These are phyloP conservation scores for Helichrysum umbraculigerum DNA, from an alignment of 129 eudicot species.

Conservation along the genomic window DNA sequence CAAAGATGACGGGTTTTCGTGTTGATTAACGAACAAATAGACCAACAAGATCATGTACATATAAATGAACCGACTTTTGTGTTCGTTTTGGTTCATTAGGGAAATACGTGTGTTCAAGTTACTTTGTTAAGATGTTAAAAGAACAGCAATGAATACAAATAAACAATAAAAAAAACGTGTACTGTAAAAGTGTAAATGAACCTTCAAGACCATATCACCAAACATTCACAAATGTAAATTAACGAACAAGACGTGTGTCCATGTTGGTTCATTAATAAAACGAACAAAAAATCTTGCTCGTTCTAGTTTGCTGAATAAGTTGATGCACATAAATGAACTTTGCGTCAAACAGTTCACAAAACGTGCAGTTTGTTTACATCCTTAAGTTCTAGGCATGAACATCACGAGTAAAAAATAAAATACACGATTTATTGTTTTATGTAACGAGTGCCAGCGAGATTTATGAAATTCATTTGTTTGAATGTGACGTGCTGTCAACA, in stretches of 20 bases:
- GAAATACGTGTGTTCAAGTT: too few relatives aligned
- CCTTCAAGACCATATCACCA: not conserved
- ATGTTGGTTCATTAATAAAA: not conserved
- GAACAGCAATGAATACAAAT: too few relatives aligned
- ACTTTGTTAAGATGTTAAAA: not conserved
- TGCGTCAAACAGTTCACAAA: not conserved
- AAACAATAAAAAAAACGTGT: too few relatives aligned
- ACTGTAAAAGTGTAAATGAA: too few relatives aligned
- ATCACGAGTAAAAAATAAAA: too few relatives aligned
- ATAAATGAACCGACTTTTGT: not conserved
- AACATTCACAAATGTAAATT: not conserved
- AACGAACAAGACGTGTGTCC: not conserved
- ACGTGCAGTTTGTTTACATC: not conserved
- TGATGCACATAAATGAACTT: not conserved
- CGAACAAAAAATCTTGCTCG: not conserved
- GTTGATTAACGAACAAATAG: not conserved
- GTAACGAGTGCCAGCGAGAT: not conserved
- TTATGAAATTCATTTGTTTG: not conserved
- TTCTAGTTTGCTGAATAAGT: not conserved
- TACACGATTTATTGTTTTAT: not conserved
- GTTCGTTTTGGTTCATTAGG: not conserved
- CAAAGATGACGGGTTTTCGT: not conserved
- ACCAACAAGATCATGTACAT: not conserved
- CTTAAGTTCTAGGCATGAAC: too few relatives aligned
- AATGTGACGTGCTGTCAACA: constrained; percentile 33